Percentiles rank a stretch among this genome's conserved stretches.
phyloP scores from a whole-genome alignment of 139 green algal species.

The Chlamydomonas sp. region DNA sequence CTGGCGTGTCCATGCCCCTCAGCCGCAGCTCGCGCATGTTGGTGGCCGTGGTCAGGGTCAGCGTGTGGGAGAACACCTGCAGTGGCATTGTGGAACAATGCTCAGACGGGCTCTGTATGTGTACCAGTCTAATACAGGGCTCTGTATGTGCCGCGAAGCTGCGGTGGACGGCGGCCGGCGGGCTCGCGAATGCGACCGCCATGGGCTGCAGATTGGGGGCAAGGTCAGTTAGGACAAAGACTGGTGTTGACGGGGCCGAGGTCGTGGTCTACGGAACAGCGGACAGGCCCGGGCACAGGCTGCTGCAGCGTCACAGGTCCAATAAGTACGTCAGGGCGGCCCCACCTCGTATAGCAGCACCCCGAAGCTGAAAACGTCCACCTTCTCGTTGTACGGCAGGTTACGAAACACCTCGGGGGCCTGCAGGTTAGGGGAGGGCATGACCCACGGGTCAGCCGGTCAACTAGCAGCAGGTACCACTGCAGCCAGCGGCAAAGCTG shows the following conservation, averaged over 20 bases:
- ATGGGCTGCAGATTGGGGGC: background rate
- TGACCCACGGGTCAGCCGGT: background rate
- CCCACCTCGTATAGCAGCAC: slow-evolving; percentile 62
- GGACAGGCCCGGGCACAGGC: background rate
- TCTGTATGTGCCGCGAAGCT: background rate
- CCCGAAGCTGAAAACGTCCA: slow-evolving; percentile 82
- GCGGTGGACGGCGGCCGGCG: background rate
- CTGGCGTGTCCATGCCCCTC: slow-evolving; percentile 10
- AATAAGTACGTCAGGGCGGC: background rate
- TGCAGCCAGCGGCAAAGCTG: background rate
- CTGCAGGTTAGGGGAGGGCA: background rate
- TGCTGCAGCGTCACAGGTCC: background rate
- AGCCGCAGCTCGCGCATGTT: slow-evolving; percentile 24
- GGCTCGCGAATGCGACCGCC: background rate
- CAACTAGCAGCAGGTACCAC: background rate
- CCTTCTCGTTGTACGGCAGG: slow-evolving; percentile 73
- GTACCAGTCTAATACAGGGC: background rate
- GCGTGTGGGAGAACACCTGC: slow-evolving; percentile 3
- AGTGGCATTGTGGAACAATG: background rate
- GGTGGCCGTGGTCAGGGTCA: background rate
- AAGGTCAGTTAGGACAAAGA: background rate
- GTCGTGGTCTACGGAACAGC: no score
- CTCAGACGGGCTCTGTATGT: background rate
- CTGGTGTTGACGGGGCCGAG: background rate
- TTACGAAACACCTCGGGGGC: slow-evolving; percentile 64